Base-by-base conservation (phyloP, 805 yeast species). In the Candida wancherniae region DNA sequence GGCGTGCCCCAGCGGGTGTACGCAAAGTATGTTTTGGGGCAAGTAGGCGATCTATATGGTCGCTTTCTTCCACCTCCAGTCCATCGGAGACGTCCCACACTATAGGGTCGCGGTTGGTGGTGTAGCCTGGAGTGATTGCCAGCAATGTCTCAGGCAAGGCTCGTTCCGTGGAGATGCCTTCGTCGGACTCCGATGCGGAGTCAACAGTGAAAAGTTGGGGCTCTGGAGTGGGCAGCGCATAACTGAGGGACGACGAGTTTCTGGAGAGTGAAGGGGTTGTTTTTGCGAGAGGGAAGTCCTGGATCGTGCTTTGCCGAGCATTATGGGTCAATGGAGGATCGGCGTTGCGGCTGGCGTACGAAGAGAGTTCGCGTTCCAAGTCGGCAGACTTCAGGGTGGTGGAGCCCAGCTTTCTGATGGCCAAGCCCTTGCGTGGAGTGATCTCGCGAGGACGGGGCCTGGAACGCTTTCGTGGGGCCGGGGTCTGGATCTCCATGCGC, bases 371-470 rank as follows among this genome's bases (percentile, higher is more conserved):
- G 20, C 24, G 27, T 19, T 37, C 37, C 19, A 37, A 23, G 6
- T 42, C 38, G 3, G 38, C 37, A 4, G 37, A 23, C 15, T 28
- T 31, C 5, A 29, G 26, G 3, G 24, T 28, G 3, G 29, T 15
- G 3, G 37, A 9, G 5, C 36, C 32, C 10, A 22, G 23, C 33
- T 62, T 63, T 32, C 47, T 50, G 5, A 58, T 37, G 3, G 69
- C 71, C 29, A 63, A 39, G 3, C 71, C 71, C 33, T 51, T 59
- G 25, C 69, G 44, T 15, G 52, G 44, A 20, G 51, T 53, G 6
- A 33, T 4, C 5, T 34, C 27, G 8, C 33, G 30, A 3, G 11
- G 11, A 5, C 31, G 15, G 8, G 19, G 24, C 15, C 22, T 34
- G 12, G 20, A 24, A 11, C 35, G 39, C 20, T 23, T 42, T 8